Evolutionary conservation across 805 yeast genomes (phyloP), one percentile per base, ranked within the genome.

Genomic region (Cyberlindnera meyerae): DNA sequence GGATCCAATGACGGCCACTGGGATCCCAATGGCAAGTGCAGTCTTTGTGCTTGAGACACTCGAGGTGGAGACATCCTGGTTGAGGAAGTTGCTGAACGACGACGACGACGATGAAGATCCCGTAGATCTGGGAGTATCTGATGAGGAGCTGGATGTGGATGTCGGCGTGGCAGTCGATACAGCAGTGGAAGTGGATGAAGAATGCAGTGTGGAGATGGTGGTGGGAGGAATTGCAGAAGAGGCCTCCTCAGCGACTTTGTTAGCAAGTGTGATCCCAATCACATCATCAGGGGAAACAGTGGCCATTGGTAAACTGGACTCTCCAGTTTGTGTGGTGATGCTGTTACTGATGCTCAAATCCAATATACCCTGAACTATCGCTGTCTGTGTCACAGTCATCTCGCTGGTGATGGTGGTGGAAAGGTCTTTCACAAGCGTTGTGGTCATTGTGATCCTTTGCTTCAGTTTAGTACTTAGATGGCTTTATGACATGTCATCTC

Each of bases 1-100:
- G 4, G 33, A n/a, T 6, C 46, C 45, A 20, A 53, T 28, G 8
- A 51, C 45, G 5, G 51, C 55, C 24, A 54, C 35, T 0, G 59
- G 57, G 6, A 54, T 47, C 11, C 57, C 59, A 14, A 54, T 44
- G 17, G 51, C 47, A 1, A 54, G 24, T 1, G 51, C 54, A 18
- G 51, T 40, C 17, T 45, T 51, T 0, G 45, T 14, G 17, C 31
- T 36, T 8, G 21, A 34, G 9, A 20, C 22, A 3, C 33, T 28
- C 2, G 40, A 12, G 11, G 46, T 22, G 12, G 40, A 21, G 9
- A 24, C 29, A 18, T 15, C 27, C 15, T 16, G 18, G 6, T 27
- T 29, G 25, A 16, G 11, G 16, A 28, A 22, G 12, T 14, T 14
- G n/a, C 27, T 30, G 18, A 27, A 27, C n/a, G n/a, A n/a, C n/a